Evolutionary conservation across 768 basidiomycete species (phyloP).

Genomic region (Hygrophoropsis aurantiaca): DNA sequence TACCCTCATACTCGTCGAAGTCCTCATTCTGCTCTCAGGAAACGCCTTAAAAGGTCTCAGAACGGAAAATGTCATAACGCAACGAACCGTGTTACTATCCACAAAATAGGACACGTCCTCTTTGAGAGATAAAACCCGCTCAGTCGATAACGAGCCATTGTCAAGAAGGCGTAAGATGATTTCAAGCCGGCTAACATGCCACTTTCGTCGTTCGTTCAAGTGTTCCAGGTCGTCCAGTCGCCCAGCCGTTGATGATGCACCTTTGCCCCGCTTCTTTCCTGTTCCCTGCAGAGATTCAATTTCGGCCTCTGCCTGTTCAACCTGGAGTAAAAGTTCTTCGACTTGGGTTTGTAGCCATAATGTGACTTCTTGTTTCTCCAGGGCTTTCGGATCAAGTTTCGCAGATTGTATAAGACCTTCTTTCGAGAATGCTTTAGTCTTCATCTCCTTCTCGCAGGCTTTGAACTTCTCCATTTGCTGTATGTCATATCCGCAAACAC

Average conservation of each 20-base stretch:
- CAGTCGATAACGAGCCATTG: conserved; percentile 85
- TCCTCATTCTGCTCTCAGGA: conserved; percentile 75
- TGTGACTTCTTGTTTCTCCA: conserved; percentile 90
- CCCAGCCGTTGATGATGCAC: conserved; percentile 60
- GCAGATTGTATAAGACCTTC: conserved; percentile 94
- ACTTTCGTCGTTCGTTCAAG: conserved; percentile 90
- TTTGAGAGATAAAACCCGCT: conserved; percentile 78
- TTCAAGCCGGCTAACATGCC: conserved; percentile 93
- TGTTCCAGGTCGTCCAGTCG: conserved; percentile 82
- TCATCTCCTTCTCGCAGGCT: conserved; percentile 99
- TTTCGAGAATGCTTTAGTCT: conserved; percentile 99
- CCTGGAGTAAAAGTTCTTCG: conserved; percentile 89
- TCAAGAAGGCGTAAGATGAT: conserved; percentile 90
- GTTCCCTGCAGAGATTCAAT: conserved; percentile 79
- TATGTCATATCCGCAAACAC: conserved; percentile 1
- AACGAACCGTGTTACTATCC: conserved; percentile 88
- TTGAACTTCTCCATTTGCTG: conserved; percentile 99
- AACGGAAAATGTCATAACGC: conserved; percentile 5
- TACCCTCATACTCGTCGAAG: conserved; percentile 95
- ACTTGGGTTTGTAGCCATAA: conserved; percentile 87
- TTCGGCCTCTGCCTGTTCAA: conserved; percentile 94
- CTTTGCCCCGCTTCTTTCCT: conserved; percentile 85
- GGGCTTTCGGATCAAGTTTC: conserved; percentile 94
- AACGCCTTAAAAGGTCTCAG: conserved; percentile 17
- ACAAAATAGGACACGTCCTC: conserved; percentile 97